Conservation (phyloP, 192 early-diverging fungal genomes). For the Coemansia sp. region DNA sequence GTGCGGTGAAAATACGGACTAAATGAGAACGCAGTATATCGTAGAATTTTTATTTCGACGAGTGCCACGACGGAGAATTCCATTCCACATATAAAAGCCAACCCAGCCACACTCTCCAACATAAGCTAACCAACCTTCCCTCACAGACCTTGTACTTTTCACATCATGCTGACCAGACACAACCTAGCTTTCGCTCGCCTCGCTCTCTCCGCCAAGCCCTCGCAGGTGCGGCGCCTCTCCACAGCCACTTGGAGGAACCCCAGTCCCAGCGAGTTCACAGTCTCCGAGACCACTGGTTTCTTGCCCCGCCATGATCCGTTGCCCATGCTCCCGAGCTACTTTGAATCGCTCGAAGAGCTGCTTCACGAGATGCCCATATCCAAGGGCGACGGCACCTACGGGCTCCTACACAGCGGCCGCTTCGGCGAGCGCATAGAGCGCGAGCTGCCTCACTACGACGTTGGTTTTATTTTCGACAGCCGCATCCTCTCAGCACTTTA, state of each 20-base stretch:
- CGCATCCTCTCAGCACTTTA: constrained; percentile 73
- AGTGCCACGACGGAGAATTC: background rate
- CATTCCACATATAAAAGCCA: background rate
- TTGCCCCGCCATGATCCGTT: constrained; percentile 68
- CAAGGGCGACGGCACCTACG: constrained; percentile 62
- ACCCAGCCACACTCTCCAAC: background rate
- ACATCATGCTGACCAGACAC: constrained; percentile 3
- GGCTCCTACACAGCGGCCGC: constrained; percentile 75
- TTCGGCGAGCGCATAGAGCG: constrained; percentile 75
- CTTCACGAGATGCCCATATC: constrained; percentile 78
- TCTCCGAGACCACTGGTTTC: constrained; percentile 55
- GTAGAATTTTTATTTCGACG: background rate
- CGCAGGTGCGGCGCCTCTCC: background rate
- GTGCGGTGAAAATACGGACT: background rate
- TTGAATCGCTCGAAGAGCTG: constrained; percentile 65
- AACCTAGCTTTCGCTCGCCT: background rate
- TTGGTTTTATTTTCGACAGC: constrained; percentile 67
- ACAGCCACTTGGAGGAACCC: constrained; percentile 30
- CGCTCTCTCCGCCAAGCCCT: background rate
- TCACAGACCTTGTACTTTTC: background rate
- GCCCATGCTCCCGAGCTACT: constrained; percentile 64
- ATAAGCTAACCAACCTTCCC: background rate
- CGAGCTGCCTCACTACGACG: constrained; percentile 71
- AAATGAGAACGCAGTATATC: background rate
- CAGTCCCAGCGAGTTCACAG: constrained; percentile 44